These are phyloP conservation scores for Hypomyces perniciosus DNA, from an alignment of 2,329 filamentous ascomycete genomes.

Conservation along the genomic window DNA sequence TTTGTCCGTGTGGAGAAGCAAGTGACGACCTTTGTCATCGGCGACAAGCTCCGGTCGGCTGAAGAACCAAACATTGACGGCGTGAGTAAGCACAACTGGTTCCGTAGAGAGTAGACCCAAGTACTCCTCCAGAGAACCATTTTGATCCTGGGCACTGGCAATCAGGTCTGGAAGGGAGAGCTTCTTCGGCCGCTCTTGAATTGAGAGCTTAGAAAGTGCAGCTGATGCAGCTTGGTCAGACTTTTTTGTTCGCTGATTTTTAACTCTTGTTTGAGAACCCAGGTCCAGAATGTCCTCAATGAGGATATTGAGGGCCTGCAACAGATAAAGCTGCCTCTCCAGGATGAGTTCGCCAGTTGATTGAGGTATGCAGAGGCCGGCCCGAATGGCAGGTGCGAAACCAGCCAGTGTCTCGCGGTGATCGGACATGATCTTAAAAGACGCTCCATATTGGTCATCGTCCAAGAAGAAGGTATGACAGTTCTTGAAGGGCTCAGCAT, in stretches of 20 bases:
- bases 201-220: slow-evolving; percentile 6
- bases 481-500: slow-evolving; percentile 21
- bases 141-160: slow-evolving; percentile 28
- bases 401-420: neutral
- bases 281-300: slow-evolving; percentile 37
- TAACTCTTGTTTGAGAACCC: slow-evolving; percentile 26
- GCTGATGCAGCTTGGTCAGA: slow-evolving; percentile 6
- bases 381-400: slow-evolving; percentile 19
- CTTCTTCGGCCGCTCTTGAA: slow-evolving; percentile 21
- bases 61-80: slow-evolving; percentile 33
- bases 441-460: slow-evolving; percentile 31
- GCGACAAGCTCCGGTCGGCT: slow-evolving; percentile 36
- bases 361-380: slow-evolving; percentile 23
- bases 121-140: slow-evolving; percentile 27
- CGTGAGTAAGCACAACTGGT: slow-evolving; percentile 26
- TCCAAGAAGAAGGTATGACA: slow-evolving; percentile 32
- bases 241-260: slow-evolving; percentile 13
- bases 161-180: slow-evolving; percentile 27
- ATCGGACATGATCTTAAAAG: slow-evolving; percentile 19
- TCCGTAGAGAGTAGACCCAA: slow-evolving; percentile 28
- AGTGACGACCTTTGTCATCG: slow-evolving; percentile 37
- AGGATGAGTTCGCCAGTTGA: slow-evolving; percentile 32
- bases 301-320: slow-evolving; percentile 35
- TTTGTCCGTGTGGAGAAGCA: slow-evolving; percentile 34
- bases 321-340: slow-evolving; percentile 29